Evolutionary conservation across 2,329 filamentous ascomycete genomes (phyloP), one percentile per base, ranked within the genome.

Genomic region (Cyphellophora attinorum): DNA sequence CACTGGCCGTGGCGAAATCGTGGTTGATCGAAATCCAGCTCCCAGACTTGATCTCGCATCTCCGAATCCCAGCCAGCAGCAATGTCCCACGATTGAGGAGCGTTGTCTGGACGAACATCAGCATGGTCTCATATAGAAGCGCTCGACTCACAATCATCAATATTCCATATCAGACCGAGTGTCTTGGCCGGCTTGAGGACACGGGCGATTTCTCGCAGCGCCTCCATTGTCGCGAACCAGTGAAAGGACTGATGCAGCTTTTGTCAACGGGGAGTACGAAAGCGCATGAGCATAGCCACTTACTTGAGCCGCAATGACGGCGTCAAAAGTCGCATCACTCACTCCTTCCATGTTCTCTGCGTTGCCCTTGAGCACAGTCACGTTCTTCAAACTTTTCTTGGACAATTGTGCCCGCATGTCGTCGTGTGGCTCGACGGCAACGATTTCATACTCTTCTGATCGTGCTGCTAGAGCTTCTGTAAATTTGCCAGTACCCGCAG

Each of bases 151-250:
- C 78, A 83, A 44, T 81, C 76, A 53, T 84, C 79, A 39, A 79
- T 63, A 47, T 84, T 85, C 81, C 81, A 85, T 34, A 85, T 76
- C 53, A 82, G 56, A 11, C 75, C 80, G 17, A 85, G 62, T 17
- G 65, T 64, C 5, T 70, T 71, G 5, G 68, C 68, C 1, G 74
- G 74, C 48, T 69, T 70, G 31, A 85, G 57, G 0, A 81, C 68
- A 30, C 79, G 70, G 45, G 75, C 68, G n/a, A 85, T 79, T 47
- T 84, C 79, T 29, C 62, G 56, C 17, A 86, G 58, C 0, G 79
- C 63, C 21, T 72, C 66, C 27, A 68, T 58, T 34, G 69, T 81
- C 25, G 79, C 74, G 57, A 85, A 76, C 74, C 74, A 78, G 47
- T 65, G 62, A 44, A 65, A 66, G 27, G 61, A 57, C 62, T 51